These are phyloP conservation scores for Podaxis rugospora DNA, from an alignment of 768 basidiomycete species.

Conservation along the genomic window DNA sequence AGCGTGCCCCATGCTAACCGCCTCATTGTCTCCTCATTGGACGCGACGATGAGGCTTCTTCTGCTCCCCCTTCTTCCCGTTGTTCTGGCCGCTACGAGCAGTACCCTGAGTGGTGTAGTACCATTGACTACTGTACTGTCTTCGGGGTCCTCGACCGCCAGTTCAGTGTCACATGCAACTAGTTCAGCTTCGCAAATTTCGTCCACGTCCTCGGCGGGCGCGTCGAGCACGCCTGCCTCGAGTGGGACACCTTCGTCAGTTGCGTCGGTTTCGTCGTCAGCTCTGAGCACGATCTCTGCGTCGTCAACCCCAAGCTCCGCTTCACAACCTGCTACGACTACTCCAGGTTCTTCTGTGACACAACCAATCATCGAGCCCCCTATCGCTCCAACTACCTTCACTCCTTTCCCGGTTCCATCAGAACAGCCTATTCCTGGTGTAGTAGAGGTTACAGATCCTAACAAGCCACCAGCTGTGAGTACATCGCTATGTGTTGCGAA, in stretches of 20 bases:
- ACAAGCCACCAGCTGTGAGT: conserved; percentile 51
- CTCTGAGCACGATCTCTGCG: neutral
- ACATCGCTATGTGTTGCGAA: neutral
- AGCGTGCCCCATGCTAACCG: neutral
- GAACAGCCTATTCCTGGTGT: conserved; percentile 32
- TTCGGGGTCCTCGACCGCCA: neutral
- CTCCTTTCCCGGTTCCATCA: conserved; percentile 59
- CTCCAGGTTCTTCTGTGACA: conserved; percentile 4
- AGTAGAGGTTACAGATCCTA: conserved; percentile 15
- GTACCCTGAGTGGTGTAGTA: neutral
- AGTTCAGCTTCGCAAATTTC: neutral
- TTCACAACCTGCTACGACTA: neutral
- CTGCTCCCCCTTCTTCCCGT: conserved; percentile 5
- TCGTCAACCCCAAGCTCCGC: neutral
- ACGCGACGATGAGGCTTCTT: conserved; percentile 5
- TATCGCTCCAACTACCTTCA: conserved; percentile 33
- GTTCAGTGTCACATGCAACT: neutral
- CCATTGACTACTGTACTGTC: neutral
- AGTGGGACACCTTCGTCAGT: neutral
- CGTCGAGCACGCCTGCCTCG: neutral
- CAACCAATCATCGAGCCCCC: conserved; percentile 9
- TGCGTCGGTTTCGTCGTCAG: neutral
- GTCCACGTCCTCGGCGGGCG: neutral
- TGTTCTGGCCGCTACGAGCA: conserved; percentile 5
- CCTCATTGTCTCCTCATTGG: neutral